These are phyloP conservation scores for Phytopythium montanum DNA, from an alignment of 352 stramenopile genomes.

Conservation along the genomic window DNA sequence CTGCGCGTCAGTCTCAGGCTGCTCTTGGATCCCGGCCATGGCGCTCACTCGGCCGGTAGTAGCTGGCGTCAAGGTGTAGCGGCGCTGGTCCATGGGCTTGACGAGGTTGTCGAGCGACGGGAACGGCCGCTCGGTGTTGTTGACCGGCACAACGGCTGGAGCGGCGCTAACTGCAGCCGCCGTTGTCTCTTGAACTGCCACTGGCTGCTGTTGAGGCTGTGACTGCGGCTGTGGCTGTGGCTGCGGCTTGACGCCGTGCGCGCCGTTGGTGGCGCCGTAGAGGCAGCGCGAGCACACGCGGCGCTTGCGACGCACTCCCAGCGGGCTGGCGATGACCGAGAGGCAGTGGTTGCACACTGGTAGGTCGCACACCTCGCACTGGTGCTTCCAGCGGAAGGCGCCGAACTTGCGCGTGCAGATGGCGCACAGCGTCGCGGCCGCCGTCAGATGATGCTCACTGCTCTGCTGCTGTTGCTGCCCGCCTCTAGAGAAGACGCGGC, in stretches of 20 bases:
- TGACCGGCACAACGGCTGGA: constrained; percentile 5
- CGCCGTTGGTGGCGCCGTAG: constrained; percentile 36
- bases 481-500: background rate
- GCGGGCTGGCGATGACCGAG: constrained; percentile 54
- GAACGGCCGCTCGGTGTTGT: background rate
- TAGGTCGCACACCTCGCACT: constrained; percentile 58
- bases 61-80: background rate
- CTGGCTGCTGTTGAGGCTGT: background rate
- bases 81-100: constrained; percentile 7
- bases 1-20: background rate
- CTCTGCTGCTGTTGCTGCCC: constrained; percentile 3
- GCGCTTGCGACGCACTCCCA: constrained; percentile 51
- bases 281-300: constrained; percentile 64
- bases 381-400: constrained; percentile 74
- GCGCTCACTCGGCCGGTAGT: background rate
- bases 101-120: constrained; percentile 6
- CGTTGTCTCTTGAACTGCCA: background rate
- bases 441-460: constrained; percentile 14
- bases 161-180: background rate
- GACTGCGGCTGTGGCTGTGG: background rate
- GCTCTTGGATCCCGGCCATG: background rate
- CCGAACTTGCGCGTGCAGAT: constrained; percentile 63
- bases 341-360: constrained; percentile 61
- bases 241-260: constrained; percentile 1
- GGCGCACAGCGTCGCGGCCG: constrained; percentile 29